Conservation (phyloP, 345 rosid species). For the Nephelium lappaceum region DNA sequence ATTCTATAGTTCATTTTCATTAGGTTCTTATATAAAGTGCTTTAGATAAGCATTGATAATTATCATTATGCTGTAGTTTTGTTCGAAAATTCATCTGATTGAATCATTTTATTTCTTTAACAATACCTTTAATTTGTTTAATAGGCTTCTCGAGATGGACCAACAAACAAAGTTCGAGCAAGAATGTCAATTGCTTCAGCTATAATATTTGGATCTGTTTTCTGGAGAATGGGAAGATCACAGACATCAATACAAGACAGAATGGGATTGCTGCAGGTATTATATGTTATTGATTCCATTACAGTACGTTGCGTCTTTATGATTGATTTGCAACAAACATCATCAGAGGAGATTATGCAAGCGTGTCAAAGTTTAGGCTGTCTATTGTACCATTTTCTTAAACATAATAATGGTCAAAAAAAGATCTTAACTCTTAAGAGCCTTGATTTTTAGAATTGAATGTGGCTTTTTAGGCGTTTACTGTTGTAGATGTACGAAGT, state of each 20-base stretch:
- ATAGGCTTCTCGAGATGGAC: conserved; percentile 97
- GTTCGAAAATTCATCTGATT: background rate
- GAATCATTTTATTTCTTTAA: conserved; percentile 23
- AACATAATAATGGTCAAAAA: background rate
- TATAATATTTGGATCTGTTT: conserved; percentile 95
- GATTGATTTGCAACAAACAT: conserved; percentile 13
- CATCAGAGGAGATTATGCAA: background rate
- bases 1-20: background rate
- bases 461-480: background rate
- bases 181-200: conserved; percentile 98
- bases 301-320: conserved; percentile 3
- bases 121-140: conserved; percentile 24
- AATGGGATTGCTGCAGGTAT: conserved; percentile 98
- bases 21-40: conserved; percentile 9
- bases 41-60: conserved; percentile 8
- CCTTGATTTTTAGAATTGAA: background rate
- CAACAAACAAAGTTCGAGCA: conserved; percentile 95
- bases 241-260: conserved; percentile 97
- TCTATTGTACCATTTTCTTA: background rate
- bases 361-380: conserved; percentile 4
- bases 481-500: background rate
- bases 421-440: background rate
- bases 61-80: conserved; percentile 9
- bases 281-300: conserved; percentile 18
- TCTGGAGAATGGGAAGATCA: conserved; percentile 96